Percentiles rank a stretch among this genome's conserved stretches.
These are phyloP conservation scores for Pseudocercospora cruenta DNA, from an alignment of 2,329 filamentous ascomycete species.

Conservation along the genomic window DNA sequence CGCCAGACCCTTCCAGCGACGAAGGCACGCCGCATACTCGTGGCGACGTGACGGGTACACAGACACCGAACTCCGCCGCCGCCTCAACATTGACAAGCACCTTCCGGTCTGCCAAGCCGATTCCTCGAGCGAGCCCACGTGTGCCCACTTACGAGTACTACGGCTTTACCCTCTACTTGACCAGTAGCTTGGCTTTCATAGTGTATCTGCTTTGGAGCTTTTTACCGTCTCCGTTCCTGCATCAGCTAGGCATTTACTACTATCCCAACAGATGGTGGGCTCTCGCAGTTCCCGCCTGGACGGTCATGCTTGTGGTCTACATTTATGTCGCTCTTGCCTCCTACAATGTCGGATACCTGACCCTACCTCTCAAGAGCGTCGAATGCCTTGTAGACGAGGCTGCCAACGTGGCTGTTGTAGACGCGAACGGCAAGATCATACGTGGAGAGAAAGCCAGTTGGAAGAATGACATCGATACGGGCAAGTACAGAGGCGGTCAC, in stretches of 20 bases:
- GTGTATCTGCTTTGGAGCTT: constrained; percentile 82
- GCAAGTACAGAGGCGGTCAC: constrained; percentile 15
- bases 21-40: constrained; percentile 53
- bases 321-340: constrained; percentile 90
- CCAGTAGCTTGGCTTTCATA: constrained; percentile 78
- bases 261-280: constrained; percentile 99
- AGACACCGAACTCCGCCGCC: constrained; percentile 59
- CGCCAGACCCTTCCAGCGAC: constrained; percentile 87
- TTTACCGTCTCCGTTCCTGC: constrained; percentile 86
- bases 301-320: constrained; percentile 86
- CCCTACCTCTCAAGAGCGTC: constrained; percentile 74
- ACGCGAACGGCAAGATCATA: constrained; percentile 65
- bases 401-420: constrained; percentile 81
- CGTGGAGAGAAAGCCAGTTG: constrained; percentile 38
- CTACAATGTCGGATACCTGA: constrained; percentile 90
- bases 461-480: constrained; percentile 18
- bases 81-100: constrained; percentile 58
- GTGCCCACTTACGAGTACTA: constrained; percentile 99
- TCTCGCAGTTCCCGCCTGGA: constrained; percentile 84
- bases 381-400: constrained; percentile 93
- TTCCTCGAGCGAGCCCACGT: constrained; percentile 84
- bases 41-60: constrained; percentile 40
- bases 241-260: constrained; percentile 92
- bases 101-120: constrained; percentile 62
- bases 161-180: constrained; percentile 94